A percentile compares a stretch with the other conserved stretches of the same genome.
Conservation (phyloP, 192 early-diverging fungal genomes). For the Entomortierella beljakovae region DNA sequence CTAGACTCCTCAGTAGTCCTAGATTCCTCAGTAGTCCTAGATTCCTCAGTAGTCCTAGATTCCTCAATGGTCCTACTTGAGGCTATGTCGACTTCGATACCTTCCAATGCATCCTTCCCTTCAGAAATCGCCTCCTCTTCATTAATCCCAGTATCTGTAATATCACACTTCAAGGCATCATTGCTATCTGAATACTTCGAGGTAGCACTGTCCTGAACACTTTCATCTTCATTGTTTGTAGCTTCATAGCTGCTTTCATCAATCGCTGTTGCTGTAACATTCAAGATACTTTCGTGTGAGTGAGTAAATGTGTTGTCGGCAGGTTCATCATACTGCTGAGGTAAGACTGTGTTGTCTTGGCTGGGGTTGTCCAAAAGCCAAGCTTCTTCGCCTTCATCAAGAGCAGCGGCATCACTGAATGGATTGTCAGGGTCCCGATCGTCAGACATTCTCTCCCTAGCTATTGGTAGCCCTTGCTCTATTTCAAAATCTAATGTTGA, state of each 20-base stretch:
- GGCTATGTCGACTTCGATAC: background rate
- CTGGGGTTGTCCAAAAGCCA: background rate
- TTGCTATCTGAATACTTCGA: too few species aligned
- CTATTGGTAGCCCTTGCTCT: background rate
- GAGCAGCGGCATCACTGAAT: slow-evolving; percentile 40
- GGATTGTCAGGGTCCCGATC: slow-evolving; percentile 34
- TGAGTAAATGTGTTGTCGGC: background rate
- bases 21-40: too few species aligned
- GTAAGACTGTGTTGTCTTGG: background rate
- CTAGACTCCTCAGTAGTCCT: too few species aligned
- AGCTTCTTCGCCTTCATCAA: slow-evolving; percentile 13
- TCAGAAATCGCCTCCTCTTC: background rate
- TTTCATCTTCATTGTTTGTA: too few species aligned
- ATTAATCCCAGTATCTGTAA: background rate
- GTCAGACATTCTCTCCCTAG: slow-evolving; percentile 4
- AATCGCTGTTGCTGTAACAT: too few species aligned
- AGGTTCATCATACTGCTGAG: background rate
- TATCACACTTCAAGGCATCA: too few species aligned
- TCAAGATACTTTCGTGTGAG: background rate
- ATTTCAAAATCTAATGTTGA: background rate
- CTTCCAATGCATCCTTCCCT: slow-evolving; percentile 10
- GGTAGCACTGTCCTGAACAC: too few species aligned
- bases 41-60: background rate
- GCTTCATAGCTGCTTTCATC: too few species aligned
- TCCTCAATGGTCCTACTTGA: background rate